Evolutionary conservation across 2,329 filamentous ascomycete genomes (phyloP), one percentile per base, ranked within the genome.

Genomic region (Aspergillus brunneoviolaceus): DNA sequence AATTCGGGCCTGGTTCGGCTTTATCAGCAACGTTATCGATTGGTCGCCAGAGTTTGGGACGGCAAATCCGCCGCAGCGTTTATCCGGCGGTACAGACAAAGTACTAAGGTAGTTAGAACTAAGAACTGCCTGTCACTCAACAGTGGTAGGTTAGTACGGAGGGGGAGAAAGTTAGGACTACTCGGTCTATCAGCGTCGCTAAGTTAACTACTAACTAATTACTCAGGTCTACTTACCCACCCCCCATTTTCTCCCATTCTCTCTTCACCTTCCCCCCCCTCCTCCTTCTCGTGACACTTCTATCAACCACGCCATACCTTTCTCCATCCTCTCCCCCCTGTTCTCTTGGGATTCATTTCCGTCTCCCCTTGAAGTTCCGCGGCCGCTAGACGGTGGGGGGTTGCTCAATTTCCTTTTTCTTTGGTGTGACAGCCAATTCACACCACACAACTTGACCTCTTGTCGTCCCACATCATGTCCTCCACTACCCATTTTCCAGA

Each of bases 401-500:
- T 45, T 49, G 23, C 59, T 51, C 25, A 49, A 31, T 51, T 61
- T 58, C 49, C 48, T 39, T 60, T 59, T 63, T 57, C 55, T 61
- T 9, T 59, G 56, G 39, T 55, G 59, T 48, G 52, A 56, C 25
- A n/a, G 49, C 49, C 27, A 49, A 25, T 55, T 1, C 39, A 45
- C 39, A 45, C 39, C 62, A 58, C 61, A 63, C 61, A 61, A 58
- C 60, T 63, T n/a, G 16, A 45, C 52, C 45, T 59, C 49, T 49
- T 61, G 59, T 47, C 35, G 52, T 53, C 49, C 55, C 57, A 62
- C 63, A 66, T 61, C 58, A 77, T 77, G 75, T 73, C 74, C 49
- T 74, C 68, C 55, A 66, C 68, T 47, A 54, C 66, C 62, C 75
- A 77, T 63, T 75, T 76, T 64, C 53, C 67, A 45, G 70, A 74